Base-by-base conservation (phyloP, 805 yeast species). In the Deakozyma indianensis region DNA sequence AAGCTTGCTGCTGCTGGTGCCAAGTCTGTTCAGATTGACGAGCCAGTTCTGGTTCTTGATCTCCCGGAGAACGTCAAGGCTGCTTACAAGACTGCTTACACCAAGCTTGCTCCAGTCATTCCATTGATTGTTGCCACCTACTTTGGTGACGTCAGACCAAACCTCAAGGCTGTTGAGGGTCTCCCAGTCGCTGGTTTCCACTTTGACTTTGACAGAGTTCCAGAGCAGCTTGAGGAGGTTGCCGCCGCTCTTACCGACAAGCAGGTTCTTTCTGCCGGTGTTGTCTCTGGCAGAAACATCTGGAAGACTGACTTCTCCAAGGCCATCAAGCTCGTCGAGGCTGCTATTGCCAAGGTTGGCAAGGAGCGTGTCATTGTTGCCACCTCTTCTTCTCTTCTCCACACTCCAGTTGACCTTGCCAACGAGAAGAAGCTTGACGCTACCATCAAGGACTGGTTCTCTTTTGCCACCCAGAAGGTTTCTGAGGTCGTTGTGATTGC, bases 71-170 rank as follows among this genome's bases (percentile, higher is more conserved):
- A 77, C 52, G 82, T 83, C 59, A 79, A 87, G 74, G 77, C 78
- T 53, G 90, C 94, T 66, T 85, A 73, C 82, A 79, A 85, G 77
- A 74, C 77, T 51, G 94, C 97, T 63, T 92, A 77, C 73, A 83
- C 78, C 56, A 74, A 67, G 66, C 73, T 90, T 49, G 77, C 80
- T 56, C 70, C 77, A 60, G 69, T 73, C 65, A 77, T 72, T 59
- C 75, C 77, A 55, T 68, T 92, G 57, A 70, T 81, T 58, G 68
- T 92, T 62, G 76, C 97, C 63, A 73, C 97, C 60, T 92, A 92
- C 80, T 92, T 92, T 67, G 98, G 98, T 75, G 95, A 94, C 62
- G 96, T 85, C 60, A 82, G 87, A 72, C 97, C 97, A 73, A 92
- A 92, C 84, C 71, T 88, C 65, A 72, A 70, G 55, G 88, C 96